phyloP scores from a whole-genome alignment of 495 filamentous ascomycete genomes.

The Xylaria curta region DNA sequence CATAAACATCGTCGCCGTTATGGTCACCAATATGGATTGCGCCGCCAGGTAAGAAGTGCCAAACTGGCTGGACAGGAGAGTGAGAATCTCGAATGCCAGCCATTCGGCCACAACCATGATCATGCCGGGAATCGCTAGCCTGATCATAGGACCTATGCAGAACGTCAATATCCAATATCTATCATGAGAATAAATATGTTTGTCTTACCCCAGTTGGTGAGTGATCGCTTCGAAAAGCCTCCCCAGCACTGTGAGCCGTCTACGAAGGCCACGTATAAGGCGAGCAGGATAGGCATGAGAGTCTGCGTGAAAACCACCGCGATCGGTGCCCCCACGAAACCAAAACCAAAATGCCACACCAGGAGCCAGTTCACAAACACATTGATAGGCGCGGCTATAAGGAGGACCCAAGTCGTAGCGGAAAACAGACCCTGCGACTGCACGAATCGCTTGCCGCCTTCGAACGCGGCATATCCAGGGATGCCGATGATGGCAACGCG shows the following conservation, averaged over 20 bases:
- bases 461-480: constrained; percentile 72
- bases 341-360: constrained; percentile 74
- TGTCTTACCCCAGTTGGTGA: constrained; percentile 7
- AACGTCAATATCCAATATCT: constrained; percentile 24
- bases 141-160: constrained; percentile 69
- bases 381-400: constrained; percentile 71
- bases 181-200: neutral
- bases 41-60: constrained; percentile 71
- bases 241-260: constrained; percentile 85
- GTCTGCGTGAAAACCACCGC: constrained; percentile 83
- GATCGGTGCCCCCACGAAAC: constrained; percentile 84
- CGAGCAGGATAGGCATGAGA: constrained; percentile 76
- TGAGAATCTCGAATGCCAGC: constrained; percentile 83
- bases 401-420: constrained; percentile 69
- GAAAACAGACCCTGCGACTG: constrained; percentile 75
- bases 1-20: constrained; percentile 63
- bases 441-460: constrained; percentile 72
- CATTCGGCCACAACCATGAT: constrained; percentile 93
- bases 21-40: constrained; percentile 63
- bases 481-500: constrained; percentile 68
- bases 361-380: constrained; percentile 71
- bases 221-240: constrained; percentile 57
- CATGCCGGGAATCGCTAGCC: constrained; percentile 82
- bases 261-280: constrained; percentile 77
- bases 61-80: constrained; percentile 72